Conservation (phyloP, 352 stramenopile species). For the Elongisporangium anandrum region DNA sequence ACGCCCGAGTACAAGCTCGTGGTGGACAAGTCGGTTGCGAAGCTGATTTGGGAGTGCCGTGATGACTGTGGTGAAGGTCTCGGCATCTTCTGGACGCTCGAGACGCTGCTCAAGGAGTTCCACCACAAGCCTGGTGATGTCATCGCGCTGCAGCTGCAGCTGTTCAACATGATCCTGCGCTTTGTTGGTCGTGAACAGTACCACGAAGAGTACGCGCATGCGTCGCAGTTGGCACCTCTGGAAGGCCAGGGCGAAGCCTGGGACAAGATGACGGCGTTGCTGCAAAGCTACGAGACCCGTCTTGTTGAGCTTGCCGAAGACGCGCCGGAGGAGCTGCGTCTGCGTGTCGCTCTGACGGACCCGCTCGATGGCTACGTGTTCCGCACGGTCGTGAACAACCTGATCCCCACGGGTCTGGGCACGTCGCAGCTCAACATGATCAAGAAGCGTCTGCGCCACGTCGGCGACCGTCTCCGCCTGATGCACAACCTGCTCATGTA, state of each 20-base stretch:
- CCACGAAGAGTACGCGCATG: constrained; percentile 64
- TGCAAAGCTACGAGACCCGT: constrained; percentile 69
- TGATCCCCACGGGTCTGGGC: constrained; percentile 71
- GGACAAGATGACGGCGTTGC: constrained; percentile 60
- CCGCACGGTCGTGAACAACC: constrained; percentile 82
- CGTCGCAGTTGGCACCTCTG: constrained; percentile 50
- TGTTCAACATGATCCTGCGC: constrained; percentile 87
- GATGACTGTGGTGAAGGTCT: constrained; percentile 74
- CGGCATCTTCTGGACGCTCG: constrained; percentile 77
- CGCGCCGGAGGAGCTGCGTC: constrained; percentile 52
- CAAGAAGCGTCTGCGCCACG: constrained; percentile 84
- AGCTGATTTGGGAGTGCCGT: constrained; percentile 83
- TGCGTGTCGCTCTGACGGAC: constrained; percentile 66
- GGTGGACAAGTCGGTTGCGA: constrained; percentile 70
- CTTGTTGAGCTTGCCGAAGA: constrained; percentile 67
- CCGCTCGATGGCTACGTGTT: constrained; percentile 86
- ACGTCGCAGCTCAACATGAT: constrained; percentile 86
- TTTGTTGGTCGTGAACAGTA: constrained; percentile 78
- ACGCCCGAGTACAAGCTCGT: constrained; percentile 68
- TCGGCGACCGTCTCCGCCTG: constrained; percentile 80
- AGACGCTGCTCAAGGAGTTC: constrained; percentile 78
- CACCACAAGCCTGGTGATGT: constrained; percentile 83
- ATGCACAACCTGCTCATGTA: constrained; percentile 91
- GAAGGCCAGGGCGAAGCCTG: constrained; percentile 71
- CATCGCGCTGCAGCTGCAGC: constrained; percentile 70